phyloP scores from a whole-genome alignment of 2,329 filamentous ascomycete genomes.

The Cladophialophora bantiana region DNA sequence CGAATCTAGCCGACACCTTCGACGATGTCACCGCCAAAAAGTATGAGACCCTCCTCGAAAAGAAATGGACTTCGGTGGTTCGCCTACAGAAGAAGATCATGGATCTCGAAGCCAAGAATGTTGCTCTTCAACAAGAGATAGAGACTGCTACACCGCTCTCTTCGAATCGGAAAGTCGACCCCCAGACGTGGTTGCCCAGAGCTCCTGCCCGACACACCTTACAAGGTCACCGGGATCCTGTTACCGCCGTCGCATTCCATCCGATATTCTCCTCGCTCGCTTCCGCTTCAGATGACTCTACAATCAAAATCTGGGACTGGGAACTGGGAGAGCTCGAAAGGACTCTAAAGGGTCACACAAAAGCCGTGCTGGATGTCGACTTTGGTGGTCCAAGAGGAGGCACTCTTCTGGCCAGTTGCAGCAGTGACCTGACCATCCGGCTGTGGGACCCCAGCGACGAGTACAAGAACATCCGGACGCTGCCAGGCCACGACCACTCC shows the following conservation, averaged over 20 bases:
- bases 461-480: constrained; percentile 92
- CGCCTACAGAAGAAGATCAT: constrained; percentile 97
- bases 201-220: constrained; percentile 81
- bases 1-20: constrained; percentile 75
- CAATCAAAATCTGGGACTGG: constrained; percentile 98
- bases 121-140: constrained; percentile 78
- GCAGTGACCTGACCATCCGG: constrained; percentile 90
- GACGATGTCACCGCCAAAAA: constrained; percentile 86
- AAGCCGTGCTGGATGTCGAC: constrained; percentile 85
- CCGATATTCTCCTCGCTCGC: constrained; percentile 89
- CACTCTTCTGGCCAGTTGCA: constrained; percentile 82
- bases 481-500: constrained; percentile 90
- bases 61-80: constrained; percentile 98
- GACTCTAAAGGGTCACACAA: constrained; percentile 91
- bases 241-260: constrained; percentile 91
- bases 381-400: constrained; percentile 84
- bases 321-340: constrained; percentile 88
- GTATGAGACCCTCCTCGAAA: constrained; percentile 91
- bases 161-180: constrained; percentile 80
- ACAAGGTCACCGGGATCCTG: constrained; percentile 78
- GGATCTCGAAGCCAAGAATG: constrained; percentile 82
- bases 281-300: constrained; percentile 88
- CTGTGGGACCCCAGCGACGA: constrained; percentile 91
- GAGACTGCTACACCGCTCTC: constrained; percentile 82
- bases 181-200: constrained; percentile 83